Evolutionary conservation across 2,329 filamentous ascomycete species (phyloP).

Genomic region (Cladosporium oxysporum): DNA sequence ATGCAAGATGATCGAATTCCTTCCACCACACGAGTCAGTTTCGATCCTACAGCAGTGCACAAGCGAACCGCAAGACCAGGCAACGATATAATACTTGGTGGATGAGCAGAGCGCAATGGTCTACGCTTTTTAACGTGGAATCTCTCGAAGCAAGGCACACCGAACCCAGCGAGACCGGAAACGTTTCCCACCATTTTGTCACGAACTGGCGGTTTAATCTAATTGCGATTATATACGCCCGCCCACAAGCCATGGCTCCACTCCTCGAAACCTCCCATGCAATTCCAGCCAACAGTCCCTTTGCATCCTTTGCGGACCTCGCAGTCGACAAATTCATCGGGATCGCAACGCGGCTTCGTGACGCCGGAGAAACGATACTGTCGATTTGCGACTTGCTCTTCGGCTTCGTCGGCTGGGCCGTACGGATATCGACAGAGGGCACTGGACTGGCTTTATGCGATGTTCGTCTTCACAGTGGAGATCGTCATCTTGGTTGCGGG

Average conservation of each 20-base stretch:
- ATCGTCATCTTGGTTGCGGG: background rate
- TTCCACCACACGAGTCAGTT: background rate
- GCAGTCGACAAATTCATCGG: background rate
- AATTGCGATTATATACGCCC: background rate
- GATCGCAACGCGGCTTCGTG: background rate
- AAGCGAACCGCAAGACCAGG: background rate
- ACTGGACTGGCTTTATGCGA: background rate
- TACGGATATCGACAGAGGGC: background rate
- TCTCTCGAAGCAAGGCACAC: background rate
- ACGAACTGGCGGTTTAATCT: too few species aligned
- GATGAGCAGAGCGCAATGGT: background rate
- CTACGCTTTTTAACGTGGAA: background rate
- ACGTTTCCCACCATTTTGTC: too few species aligned
- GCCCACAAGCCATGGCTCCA: background rate
- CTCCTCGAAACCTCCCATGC: background rate
- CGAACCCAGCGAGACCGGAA: too few species aligned
- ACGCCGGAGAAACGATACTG: background rate
- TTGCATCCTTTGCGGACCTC: background rate
- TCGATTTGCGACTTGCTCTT: background rate
- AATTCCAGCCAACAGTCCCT: background rate
- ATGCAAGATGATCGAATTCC: too few species aligned
- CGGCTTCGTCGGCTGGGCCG: background rate
- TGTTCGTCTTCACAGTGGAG: background rate
- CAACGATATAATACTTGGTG: background rate
- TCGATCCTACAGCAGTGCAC: background rate